Percentiles rank a stretch among this genome's conserved stretches.
phyloP scores from a whole-genome alignment of 805 yeast species.

The Candida hispaniensis region DNA sequence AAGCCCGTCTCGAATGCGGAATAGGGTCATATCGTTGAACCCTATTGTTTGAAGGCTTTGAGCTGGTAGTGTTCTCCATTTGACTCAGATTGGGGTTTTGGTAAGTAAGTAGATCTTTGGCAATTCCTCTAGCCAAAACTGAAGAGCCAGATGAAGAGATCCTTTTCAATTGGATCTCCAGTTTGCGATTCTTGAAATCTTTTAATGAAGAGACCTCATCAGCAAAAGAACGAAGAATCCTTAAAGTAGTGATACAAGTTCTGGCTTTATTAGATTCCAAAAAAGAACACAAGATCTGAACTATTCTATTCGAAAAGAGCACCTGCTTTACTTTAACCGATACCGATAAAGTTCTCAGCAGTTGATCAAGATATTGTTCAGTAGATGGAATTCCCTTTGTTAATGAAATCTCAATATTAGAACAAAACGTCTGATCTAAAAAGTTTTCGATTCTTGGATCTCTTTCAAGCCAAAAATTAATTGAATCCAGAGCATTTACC shows the following conservation, averaged over 20 bases:
- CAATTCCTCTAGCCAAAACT: constrained; percentile 11
- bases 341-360: too few relatives aligned
- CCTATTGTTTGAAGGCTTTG: constrained; percentile 3
- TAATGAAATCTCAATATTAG: too few relatives aligned
- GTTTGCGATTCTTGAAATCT: constrained; percentile 2
- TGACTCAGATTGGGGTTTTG: background rate
- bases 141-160: constrained; percentile 5
- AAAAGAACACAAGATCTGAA: constrained; percentile 2
- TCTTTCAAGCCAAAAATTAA: constrained; percentile 30
- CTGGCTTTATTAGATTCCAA: constrained; percentile 8
- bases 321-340: too few relatives aligned
- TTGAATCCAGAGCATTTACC: constrained; percentile 43
- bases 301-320: too few relatives aligned
- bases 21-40: constrained; percentile 12
- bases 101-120: constrained; percentile 5
- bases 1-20: constrained; percentile 4
- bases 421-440: too few relatives aligned
- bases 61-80: too few relatives aligned
- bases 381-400: too few relatives aligned
- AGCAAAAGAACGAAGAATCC: constrained; percentile 3
- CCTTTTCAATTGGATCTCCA: constrained; percentile 3
- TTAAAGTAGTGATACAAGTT: constrained; percentile 6
- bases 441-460: too few relatives aligned
- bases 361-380: too few relatives aligned
- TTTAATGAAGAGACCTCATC: too few relatives aligned